These are phyloP conservation scores for Aspergillus jensenii DNA, from an alignment of 2,329 filamentous ascomycete species.

Conservation along the genomic window DNA sequence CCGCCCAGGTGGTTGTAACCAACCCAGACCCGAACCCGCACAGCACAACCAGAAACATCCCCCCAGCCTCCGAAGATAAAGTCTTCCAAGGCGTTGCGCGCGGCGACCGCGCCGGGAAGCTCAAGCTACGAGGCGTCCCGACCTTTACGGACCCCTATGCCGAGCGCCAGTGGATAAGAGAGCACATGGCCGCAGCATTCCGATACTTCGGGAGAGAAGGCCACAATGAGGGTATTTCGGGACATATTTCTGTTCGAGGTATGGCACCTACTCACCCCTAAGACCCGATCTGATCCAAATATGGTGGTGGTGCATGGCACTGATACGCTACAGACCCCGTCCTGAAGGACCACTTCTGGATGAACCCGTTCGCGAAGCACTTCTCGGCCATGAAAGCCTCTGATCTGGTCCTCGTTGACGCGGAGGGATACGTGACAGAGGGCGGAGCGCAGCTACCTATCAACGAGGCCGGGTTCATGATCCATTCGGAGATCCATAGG, in stretches of 20 bases:
- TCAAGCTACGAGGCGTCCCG: slow-evolving; percentile 40
- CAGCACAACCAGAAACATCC: slow-evolving; percentile 11
- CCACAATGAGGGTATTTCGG: slow-evolving; percentile 43
- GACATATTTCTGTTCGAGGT: slow-evolving; percentile 44
- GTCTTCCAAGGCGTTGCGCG: slow-evolving; percentile 38
- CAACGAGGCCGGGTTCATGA: slow-evolving; percentile 56
- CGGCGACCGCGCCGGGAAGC: slow-evolving; percentile 33
- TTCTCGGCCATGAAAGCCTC: slow-evolving; percentile 44
- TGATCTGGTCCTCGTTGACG: slow-evolving; percentile 42
- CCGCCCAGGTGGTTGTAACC: slow-evolving; percentile 11
- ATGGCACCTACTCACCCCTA: background rate
- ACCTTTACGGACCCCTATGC: slow-evolving; percentile 42
- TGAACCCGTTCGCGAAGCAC: slow-evolving; percentile 41
- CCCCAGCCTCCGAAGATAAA: slow-evolving; percentile 26
- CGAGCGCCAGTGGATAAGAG: slow-evolving; percentile 55
- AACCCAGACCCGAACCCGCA: background rate
- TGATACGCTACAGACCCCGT: slow-evolving; percentile 29
- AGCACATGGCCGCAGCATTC: slow-evolving; percentile 46
- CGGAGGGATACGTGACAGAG: slow-evolving; percentile 41
- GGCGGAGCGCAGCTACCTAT: slow-evolving; percentile 41
- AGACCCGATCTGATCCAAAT: too few relatives aligned
- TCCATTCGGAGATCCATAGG: slow-evolving; percentile 59
- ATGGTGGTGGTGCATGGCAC: too few relatives aligned
- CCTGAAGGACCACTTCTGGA: slow-evolving; percentile 41
- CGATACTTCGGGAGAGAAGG: slow-evolving; percentile 43